Base-by-base conservation (phyloP, 2,329 filamentous ascomycete genomes). In the Trichophyton benhamiae region DNA sequence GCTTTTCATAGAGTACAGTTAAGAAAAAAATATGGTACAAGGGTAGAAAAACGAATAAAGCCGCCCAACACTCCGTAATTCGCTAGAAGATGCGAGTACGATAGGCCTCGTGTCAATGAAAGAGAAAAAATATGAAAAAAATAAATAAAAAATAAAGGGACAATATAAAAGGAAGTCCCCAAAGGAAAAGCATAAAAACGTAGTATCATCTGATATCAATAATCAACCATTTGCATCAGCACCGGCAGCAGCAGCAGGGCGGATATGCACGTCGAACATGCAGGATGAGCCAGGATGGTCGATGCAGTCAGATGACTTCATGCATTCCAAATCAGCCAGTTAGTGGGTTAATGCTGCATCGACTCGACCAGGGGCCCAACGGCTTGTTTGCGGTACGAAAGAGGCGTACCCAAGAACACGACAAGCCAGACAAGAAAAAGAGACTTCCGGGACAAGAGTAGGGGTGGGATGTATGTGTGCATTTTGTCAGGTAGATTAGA, bases 221-320 rank as follows among this genome's bases (percentile, higher is more conserved):
- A 44, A 44, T 17, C 41, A 6, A 44, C 41, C 41, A 44, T 44
- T 17, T 15, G 13, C 41, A 17, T n/a, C 41, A 7, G 15, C 41
- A 17, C 8, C 15, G 5, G 17, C 15, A 44, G 9, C 46, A 25
- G 46, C 41, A 49, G 5, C 25, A 13, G 33, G 30, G 33, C 49
- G 49, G 49, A 55, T 55, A 36, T 36, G 33, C 33, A 36, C 33
- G 33, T 36, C 25, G 11, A 9, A 3, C 33, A 36, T 36, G 33
- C 33, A 36, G 33, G 33, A 36, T 36, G 33, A 36, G 33, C 49
- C 30, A 36, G 55, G 55, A 44, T 42, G 33, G 13, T 13, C n/a
- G 53, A 44, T 42, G 33, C 36, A 33, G 27, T 58, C 55, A 58
- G 55, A 58, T 58, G 55, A 58, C 33, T 33, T 58, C 55, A 58